These are phyloP conservation scores for Chalciporus sphaerocephalus DNA, from an alignment of 768 basidiomycete species.

Conservation along the genomic window DNA sequence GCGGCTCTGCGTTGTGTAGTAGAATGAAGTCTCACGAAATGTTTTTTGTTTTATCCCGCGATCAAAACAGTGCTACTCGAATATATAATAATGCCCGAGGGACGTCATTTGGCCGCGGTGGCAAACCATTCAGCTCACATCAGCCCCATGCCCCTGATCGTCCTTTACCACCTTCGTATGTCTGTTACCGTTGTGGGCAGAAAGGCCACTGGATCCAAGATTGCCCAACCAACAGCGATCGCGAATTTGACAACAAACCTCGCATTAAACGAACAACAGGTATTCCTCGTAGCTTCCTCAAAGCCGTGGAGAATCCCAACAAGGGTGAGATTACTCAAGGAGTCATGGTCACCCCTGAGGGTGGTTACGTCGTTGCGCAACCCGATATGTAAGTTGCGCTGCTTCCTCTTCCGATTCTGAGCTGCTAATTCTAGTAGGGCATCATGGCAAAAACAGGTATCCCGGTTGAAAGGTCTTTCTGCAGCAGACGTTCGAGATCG, in stretches of 20 bases:
- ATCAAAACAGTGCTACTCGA: slow-evolving; percentile 56
- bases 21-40: slow-evolving; percentile 69
- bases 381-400: slow-evolving; percentile 78
- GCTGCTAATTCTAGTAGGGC: slow-evolving; percentile 47
- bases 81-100: slow-evolving; percentile 65
- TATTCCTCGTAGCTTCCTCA: slow-evolving; percentile 96
- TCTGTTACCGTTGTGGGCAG: slow-evolving; percentile 97
- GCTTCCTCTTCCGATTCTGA: neutral
- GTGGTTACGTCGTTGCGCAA: slow-evolving; percentile 95
- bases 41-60: slow-evolving; percentile 38
- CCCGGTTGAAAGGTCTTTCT: slow-evolving; percentile 74
- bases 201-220: slow-evolving; percentile 99
- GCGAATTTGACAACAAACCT: slow-evolving; percentile 89
- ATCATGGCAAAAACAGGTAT: slow-evolving; percentile 92
- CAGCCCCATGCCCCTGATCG: slow-evolving; percentile 59
- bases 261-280: slow-evolving; percentile 97
- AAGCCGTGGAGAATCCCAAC: slow-evolving; percentile 87
- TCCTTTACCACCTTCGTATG: slow-evolving; percentile 90
- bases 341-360: slow-evolving; percentile 98
- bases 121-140: slow-evolving; percentile 45
- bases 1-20: slow-evolving; percentile 59
- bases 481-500: slow-evolving; percentile 87
- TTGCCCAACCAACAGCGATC: slow-evolving; percentile 95
- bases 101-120: slow-evolving; percentile 56
- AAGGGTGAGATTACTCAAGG: slow-evolving; percentile 71